These are phyloP conservation scores for Yamadazyma diddensiae DNA, from an alignment of 1,139 yeast genomes.

Conservation along the genomic window DNA sequence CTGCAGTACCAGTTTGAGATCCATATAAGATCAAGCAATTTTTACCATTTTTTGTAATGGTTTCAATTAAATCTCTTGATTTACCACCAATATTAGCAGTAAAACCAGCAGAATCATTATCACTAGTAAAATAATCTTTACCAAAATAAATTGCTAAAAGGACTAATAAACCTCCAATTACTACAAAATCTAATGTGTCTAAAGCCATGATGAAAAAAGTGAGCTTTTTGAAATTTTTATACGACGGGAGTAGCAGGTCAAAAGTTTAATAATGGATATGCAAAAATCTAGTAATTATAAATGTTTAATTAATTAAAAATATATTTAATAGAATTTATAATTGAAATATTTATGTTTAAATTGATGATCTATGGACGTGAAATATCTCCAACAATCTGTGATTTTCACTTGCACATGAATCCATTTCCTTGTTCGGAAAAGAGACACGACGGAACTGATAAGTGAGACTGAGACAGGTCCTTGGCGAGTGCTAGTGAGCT, in stretches of 20 bases:
- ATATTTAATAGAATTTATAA: no score
- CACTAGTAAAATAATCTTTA: constrained; percentile 53
- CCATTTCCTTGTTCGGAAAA: constrained; percentile 5
- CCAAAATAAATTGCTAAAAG: constrained; percentile 67
- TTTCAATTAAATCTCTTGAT: constrained; percentile 63
- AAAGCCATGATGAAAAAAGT: constrained; percentile 36
- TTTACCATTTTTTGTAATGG: constrained; percentile 61
- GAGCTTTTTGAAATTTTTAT: constrained; percentile 1
- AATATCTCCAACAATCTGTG: constrained; percentile 2
- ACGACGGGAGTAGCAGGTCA: no score
- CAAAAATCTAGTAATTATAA: no score
- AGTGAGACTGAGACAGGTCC: no score
- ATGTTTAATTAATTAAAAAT: no score
- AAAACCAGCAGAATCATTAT: constrained; percentile 39
- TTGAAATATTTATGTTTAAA: no score
- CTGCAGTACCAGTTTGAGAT: constrained; percentile 99
- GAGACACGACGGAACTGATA: constrained; percentile 3
- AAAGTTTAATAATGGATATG: no score
- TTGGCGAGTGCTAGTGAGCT: no score
- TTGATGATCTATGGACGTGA: neutral
- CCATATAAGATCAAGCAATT: constrained; percentile 84
- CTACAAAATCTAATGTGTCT: constrained; percentile 70
- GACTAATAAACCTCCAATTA: constrained; percentile 59
- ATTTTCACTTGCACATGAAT: constrained; percentile 7
- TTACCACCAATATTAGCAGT: constrained; percentile 34